Evolutionary conservation across 169 alveolate genomes (phyloP).

Genomic region (Eimeria acervulina): DNA sequence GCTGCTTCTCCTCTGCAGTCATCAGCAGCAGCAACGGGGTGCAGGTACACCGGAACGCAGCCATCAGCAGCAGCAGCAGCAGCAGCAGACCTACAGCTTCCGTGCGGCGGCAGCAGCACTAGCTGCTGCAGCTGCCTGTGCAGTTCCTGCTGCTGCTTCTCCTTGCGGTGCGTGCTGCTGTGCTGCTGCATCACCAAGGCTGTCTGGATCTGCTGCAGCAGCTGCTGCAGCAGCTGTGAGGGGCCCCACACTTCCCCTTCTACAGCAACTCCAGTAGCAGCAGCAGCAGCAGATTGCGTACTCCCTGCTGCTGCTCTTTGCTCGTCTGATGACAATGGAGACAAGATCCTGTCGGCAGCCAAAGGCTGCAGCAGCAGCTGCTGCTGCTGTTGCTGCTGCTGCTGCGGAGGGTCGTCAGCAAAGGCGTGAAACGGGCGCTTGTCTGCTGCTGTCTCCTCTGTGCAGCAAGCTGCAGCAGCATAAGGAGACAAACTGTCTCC

Average conservation of each 20-base stretch:
- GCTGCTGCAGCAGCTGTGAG: neutral
- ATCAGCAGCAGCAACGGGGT: neutral
- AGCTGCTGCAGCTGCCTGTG: neutral
- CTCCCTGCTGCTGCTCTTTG: neutral
- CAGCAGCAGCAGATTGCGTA: neutral
- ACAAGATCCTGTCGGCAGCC: neutral
- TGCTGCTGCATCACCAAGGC: neutral
- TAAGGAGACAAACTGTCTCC: neutral
- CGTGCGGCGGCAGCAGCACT: neutral
- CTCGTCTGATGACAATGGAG: neutral
- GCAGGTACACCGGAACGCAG: neutral
- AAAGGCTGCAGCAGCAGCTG: neutral
- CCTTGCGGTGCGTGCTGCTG: neutral
- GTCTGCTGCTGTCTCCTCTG: neutral
- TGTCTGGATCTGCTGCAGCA: neutral
- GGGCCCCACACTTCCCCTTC: neutral
- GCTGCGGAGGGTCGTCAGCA: neutral
- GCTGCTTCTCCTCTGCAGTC: neutral
- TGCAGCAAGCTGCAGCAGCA: neutral
- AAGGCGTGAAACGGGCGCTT: neutral
- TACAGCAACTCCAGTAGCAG: neutral
- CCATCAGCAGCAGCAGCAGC: slow-evolving; percentile 26
- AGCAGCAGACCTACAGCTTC: neutral
- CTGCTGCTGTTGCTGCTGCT: neutral
- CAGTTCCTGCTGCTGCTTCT: slow-evolving; percentile 14